Conservation (phyloP, 192 early-diverging fungal genomes). For the Powellomyces hirtus region DNA sequence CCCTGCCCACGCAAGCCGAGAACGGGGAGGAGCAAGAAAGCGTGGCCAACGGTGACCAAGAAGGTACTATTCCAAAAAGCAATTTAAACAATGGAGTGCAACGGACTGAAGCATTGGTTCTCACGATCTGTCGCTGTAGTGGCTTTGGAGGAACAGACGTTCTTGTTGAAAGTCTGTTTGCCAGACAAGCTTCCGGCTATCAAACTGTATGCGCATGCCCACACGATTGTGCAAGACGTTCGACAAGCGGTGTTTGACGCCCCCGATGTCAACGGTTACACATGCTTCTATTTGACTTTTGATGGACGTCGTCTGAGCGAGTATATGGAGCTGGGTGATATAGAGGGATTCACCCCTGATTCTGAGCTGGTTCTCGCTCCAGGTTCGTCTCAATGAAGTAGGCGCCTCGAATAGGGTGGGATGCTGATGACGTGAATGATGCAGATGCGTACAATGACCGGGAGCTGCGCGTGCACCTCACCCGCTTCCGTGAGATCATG, state of each 20-base stretch:
- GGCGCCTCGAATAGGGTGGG: too few relatives aligned
- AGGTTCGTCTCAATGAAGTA: too few relatives aligned
- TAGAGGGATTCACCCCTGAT: constrained; percentile 65
- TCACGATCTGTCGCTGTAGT: too few relatives aligned
- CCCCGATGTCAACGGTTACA: constrained; percentile 78
- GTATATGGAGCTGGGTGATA: constrained; percentile 51
- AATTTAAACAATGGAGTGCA: too few relatives aligned
- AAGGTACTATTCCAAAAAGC: too few relatives aligned
- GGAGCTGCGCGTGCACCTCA: constrained; percentile 87
- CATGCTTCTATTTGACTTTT: constrained; percentile 84
- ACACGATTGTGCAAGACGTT: constrained; percentile 76
- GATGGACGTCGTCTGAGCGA: constrained; percentile 76
- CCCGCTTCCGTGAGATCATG: constrained; percentile 82
- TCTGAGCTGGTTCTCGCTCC: constrained; percentile 58
- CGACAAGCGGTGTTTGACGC: constrained; percentile 85
- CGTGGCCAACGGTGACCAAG: too few relatives aligned
- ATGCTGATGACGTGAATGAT: too few relatives aligned
- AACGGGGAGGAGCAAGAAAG: too few relatives aligned
- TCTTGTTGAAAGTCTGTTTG: constrained; percentile 7
- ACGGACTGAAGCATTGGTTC: too few relatives aligned
- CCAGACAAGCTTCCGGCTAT: neutral
- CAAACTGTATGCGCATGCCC: constrained; percentile 21
- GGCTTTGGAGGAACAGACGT: too few relatives aligned
- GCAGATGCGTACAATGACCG: constrained; percentile 87
- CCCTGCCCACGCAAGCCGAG: too few relatives aligned